phyloP scores from a whole-genome alignment of 2,329 filamentous ascomycete genomes.

The Arthroderma sp. region DNA sequence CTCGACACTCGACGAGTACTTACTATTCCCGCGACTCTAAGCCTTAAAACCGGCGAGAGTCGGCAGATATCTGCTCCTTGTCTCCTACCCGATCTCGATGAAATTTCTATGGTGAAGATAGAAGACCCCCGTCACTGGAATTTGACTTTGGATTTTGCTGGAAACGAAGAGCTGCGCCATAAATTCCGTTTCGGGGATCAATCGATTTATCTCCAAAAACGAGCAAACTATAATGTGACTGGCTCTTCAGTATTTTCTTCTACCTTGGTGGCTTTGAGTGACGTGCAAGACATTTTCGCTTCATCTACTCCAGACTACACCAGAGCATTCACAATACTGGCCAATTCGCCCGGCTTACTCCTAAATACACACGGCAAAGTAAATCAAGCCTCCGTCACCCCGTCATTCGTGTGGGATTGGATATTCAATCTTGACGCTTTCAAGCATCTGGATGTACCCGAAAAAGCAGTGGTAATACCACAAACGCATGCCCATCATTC shows the following conservation, averaged over 20 bases:
- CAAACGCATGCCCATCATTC: constrained; percentile 23
- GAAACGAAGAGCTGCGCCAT: constrained; percentile 46
- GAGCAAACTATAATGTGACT: constrained; percentile 50
- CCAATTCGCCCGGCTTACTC: constrained; percentile 15
- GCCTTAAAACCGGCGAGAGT: constrained; percentile 34
- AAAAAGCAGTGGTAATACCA: constrained; percentile 50
- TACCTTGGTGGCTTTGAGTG: constrained; percentile 60
- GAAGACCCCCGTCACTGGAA: constrained; percentile 60
- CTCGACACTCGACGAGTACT: constrained; percentile 71
- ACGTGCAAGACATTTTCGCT: constrained; percentile 35
- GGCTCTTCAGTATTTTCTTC: constrained; percentile 55
- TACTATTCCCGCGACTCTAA: constrained; percentile 56
- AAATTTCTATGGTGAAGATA: constrained; percentile 25
- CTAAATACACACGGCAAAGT: constrained; percentile 1
- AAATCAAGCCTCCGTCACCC: constrained; percentile 17
- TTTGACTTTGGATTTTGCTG: constrained; percentile 59
- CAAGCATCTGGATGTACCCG: constrained; percentile 46
- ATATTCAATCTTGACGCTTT: constrained; percentile 52
- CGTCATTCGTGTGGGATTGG: constrained; percentile 52
- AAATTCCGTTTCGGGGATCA: constrained; percentile 55
- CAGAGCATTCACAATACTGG: constrained; percentile 12
- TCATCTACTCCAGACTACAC: constrained; percentile 6
- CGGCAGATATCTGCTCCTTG: constrained; percentile 39
- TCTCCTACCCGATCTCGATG: constrained; percentile 36
- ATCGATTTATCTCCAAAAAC: constrained; percentile 58